A percentile compares a stretch with the other conserved stretches of the same genome.
These are phyloP conservation scores for Globisporangium nagaii DNA, from an alignment of 352 stramenopile species.

Conservation along the genomic window DNA sequence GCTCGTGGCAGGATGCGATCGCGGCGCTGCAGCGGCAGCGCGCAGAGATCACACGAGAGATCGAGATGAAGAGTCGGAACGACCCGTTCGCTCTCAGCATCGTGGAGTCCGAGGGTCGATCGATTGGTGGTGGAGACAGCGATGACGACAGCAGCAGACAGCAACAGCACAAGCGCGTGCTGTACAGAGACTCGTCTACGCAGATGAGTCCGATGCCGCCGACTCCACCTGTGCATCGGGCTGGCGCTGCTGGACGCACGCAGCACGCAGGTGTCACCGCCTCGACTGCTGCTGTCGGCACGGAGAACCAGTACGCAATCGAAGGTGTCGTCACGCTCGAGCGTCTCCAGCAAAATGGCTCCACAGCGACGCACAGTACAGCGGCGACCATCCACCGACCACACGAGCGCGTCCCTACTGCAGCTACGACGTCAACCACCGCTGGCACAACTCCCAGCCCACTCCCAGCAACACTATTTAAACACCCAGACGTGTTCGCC, in stretches of 20 bases:
- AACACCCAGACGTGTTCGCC: background rate
- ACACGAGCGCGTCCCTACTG: background rate
- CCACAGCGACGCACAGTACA: background rate
- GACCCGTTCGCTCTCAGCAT: background rate
- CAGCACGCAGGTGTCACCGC: background rate
- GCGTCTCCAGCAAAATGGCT: constrained; percentile 7
- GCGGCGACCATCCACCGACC: background rate
- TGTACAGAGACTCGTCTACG: constrained; percentile 2
- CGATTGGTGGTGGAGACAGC: background rate
- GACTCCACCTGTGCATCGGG: background rate
- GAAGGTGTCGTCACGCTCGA: constrained; percentile 52
- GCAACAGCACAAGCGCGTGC: background rate
- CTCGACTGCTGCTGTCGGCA: background rate
- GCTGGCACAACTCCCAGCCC: background rate
- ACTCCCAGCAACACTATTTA: background rate
- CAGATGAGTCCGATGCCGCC: constrained; percentile 6
- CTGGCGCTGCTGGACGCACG: background rate
- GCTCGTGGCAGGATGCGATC: constrained; percentile 31
- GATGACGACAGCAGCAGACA: background rate
- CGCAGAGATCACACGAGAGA: constrained; percentile 36
- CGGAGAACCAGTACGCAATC: constrained; percentile 46
- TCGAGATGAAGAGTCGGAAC: constrained; percentile 22
- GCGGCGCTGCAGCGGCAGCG: constrained; percentile 35
- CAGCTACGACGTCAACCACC: background rate
- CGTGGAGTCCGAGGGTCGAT: background rate